Evolutionary conservation across 257 asterid species (phyloP), one percentile per base, ranked within the genome.

Genomic region (Fraxinus americana): DNA sequence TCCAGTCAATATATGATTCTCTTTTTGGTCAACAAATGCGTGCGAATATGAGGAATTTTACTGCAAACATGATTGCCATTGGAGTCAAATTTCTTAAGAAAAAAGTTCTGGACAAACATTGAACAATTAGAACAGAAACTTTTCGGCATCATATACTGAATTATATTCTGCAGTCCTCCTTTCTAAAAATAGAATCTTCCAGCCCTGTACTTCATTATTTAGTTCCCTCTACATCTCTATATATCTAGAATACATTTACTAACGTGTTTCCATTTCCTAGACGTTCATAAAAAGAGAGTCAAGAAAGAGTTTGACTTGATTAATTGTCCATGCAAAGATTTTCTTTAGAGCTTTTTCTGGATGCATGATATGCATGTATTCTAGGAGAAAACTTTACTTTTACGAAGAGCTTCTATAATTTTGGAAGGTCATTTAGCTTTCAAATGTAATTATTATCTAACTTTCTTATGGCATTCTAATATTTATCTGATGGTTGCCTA

Each of bases 401-500:
- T 59, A n/a, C 67, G 2, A 59, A 59, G 67, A 21, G 67, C 29
- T 32, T 73, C 25, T 76, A 13, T 77, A 32, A 65, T 74, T 38
- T 79, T 71, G 77, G 32, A 16, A 71, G 59, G 48, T 74, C 38
- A 52, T 84, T 35, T n/a, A 25, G 54, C 8, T 41, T n/a, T 76
- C 7, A 6, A 12, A 25, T 73, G 61, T 6, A 54, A 54, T 21
- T 7, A 23, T n/a, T 23, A 21, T 21, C 7, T 7, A 23, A 59
- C 0, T 30, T 27, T 68, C 36, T 71, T 57, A 32, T 29, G 4
- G 52, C 36, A 19, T 80, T 70, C 41, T 63, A 45, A 61, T 78
- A 54, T 65, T 43, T 32, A 69, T 77, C 38, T 68, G 72, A 74
- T 68, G 72, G 52, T 80, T 79, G 45, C 77, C 57, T 71, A 50